Base-by-base conservation (phyloP, 23 red algal genomes). In the Gracilariopsis chorda region DNA sequence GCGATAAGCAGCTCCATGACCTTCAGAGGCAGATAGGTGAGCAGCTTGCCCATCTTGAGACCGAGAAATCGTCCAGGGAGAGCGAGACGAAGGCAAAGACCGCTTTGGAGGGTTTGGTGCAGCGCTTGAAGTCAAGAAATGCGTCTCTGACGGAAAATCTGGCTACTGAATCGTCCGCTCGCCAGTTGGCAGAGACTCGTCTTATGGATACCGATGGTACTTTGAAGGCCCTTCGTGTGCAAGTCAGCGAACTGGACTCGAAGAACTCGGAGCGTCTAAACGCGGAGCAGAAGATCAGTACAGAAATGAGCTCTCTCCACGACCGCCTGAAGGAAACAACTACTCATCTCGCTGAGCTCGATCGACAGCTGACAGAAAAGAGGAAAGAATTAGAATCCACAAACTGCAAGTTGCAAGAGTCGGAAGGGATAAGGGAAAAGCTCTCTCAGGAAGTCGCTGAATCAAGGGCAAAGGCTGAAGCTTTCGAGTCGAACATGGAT, bases 61-160 rank as follows among this genome's bases (percentile, higher is more conserved):
- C 51, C 19, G 85, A 89, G 85, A 47, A 61, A 12, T 27, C 40
- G 0, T 43, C 47, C 25, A 53, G 25, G 30, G 48, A 77, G 13
- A 89, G 51, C 5, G 67, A 77, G 40, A 46, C 12, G 20, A 36
- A 25, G 21, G 48, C 30, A 7, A 77, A 51, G 40, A 37, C 43
- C 21, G 59, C 67, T 35, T 20, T 43, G 48, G 76, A 80, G 48
- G 34, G 48, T 8, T 56, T 89, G 35, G 28, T 89, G 0, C 13
- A 78, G 70, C 34, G 24, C 43, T 77, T 89, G 68, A 89, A 76
- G 29, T 14, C 70, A 77, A 48, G n/a, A 37, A 61, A 89, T 40
- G 19, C 24, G 32, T 56, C 51, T 7, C 0, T 89, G 39, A 62
- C 68, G 37, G 58, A 41, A 11, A 77, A 89, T 25, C 70, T 89